Percentiles rank a stretch among this genome's conserved stretches.
These are phyloP conservation scores for Papiliotrema terrestris DNA, from an alignment of 1,284 basidiomycete genomes.

Conservation along the genomic window DNA sequence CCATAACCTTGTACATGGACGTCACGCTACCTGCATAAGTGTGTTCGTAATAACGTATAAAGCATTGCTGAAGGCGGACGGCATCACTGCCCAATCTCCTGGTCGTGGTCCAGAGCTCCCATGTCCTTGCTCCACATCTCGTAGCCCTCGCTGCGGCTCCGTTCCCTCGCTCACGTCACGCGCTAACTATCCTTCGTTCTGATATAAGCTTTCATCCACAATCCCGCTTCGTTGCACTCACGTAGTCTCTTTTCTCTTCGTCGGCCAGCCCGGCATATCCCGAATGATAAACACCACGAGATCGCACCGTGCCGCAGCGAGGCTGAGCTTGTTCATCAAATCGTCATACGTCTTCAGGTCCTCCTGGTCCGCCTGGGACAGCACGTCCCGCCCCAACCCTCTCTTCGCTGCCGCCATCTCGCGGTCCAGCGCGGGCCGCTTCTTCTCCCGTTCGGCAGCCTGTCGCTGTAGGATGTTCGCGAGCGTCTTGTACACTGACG, in stretches of 20 bases:
- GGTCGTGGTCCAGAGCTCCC: no score
- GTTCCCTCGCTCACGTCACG: no score
- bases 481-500: constrained; percentile 77
- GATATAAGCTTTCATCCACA: no score
- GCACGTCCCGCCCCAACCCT: constrained; percentile 50
- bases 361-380: constrained; percentile 44
- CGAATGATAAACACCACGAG: constrained; percentile 78
- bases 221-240: not conserved
- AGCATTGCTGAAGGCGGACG: no score
- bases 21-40: no score
- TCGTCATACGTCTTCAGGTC: constrained; percentile 46
- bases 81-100: no score
- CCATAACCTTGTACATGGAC: no score
- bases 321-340: constrained; percentile 60
- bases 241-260: not conserved
- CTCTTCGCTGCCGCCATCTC: constrained; percentile 66
- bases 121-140: no score
- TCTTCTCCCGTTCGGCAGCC: constrained; percentile 64
- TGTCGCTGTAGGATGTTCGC: constrained; percentile 74
- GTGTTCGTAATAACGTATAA: no score
- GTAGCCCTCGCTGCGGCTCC: no score
- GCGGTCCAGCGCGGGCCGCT: constrained; percentile 66
- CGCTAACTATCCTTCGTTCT: no score
- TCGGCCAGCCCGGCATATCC: constrained; percentile 57
- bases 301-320: constrained; percentile 75